Conservation (phyloP, 2,329 filamentous ascomycete species). For the Stachybotrys echinatus region DNA sequence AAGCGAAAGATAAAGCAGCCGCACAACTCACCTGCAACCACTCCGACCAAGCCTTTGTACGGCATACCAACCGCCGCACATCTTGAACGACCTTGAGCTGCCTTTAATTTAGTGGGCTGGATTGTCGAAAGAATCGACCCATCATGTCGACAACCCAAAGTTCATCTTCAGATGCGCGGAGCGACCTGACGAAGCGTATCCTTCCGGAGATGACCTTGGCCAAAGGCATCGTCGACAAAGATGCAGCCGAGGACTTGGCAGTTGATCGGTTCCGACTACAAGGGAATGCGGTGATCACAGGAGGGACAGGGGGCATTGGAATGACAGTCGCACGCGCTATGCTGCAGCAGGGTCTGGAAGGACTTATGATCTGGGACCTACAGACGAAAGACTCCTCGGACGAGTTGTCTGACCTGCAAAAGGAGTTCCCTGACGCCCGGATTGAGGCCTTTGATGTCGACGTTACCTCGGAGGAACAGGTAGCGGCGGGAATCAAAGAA, state of each 20-base stretch:
- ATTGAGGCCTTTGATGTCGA: constrained; percentile 9
- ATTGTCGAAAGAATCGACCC: background rate
- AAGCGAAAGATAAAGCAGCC: too few relatives aligned
- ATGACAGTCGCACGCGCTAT: constrained; percentile 55
- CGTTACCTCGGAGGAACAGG: constrained; percentile 12
- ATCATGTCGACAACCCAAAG: background rate
- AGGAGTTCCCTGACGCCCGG: constrained; percentile 11
- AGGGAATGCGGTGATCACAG: constrained; percentile 36
- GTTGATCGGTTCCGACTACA: constrained; percentile 22
- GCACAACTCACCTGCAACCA: too few relatives aligned
- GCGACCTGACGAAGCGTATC: constrained; percentile 14
- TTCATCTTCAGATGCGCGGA: constrained; percentile 7
- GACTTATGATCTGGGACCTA: constrained; percentile 57
- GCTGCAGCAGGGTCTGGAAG: constrained; percentile 60
- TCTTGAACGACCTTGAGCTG: too few relatives aligned
- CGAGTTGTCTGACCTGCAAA: constrained; percentile 5
- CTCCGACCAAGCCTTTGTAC: too few relatives aligned
- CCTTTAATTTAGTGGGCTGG: too few relatives aligned
- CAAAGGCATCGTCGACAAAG: constrained; percentile 3
- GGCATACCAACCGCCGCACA: too few relatives aligned
- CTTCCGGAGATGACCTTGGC: constrained; percentile 20
- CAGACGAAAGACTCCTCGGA: constrained; percentile 33
- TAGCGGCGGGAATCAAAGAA: constrained; percentile 7
- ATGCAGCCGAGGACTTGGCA: constrained; percentile 6
- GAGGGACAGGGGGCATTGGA: constrained; percentile 32